Base-by-base conservation (phyloP, 495 filamentous ascomycete species). In the Pyrenula aspistea region DNA sequence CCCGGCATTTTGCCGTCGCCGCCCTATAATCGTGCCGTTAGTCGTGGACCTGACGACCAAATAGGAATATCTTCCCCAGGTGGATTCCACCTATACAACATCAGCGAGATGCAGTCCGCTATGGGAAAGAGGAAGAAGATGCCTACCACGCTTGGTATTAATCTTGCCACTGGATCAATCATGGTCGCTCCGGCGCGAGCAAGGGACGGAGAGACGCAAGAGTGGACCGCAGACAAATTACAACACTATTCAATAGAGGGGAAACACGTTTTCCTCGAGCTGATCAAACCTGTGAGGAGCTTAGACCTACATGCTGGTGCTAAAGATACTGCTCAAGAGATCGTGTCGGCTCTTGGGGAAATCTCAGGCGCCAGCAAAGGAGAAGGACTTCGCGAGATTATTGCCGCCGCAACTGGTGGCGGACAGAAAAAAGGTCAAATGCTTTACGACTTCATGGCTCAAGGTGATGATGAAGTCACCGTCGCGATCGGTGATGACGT, bases 41-140 rank as follows among this genome's bases (percentile, higher is more conserved):
- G 73, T 54, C 60, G 69, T 22, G 68, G 68, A 23, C 70, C 73
- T 36, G 60, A 59, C 11, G 62, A 73, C 31, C 67, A 70, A 19
- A 65, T 67, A 25, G 54, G 57, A 31, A 56, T 56, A 53, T 76
- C 78, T 1, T 85, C 82, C 15, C 86, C 85, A 2, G 87, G 86
- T 11, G 88, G 88, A 21, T 96, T 88, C 65, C 89, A 91, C 63
- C 77, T 96, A 63, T 96, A 95, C 70, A 95, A 92, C 63, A 88
- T 99, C 68, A 92, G 89, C 68, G 94, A 99, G 68, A 94, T 96
- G 83, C 83, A 95, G 1, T 90, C 90, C 24, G 82, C 89, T 15
- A 89, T 94, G 83, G 91, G 91, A 56, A 95, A 92, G 73, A 87
- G 87, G 64, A 96, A 95, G 77, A 99, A 99, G 73, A 89, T 95